phyloP scores from a whole-genome alignment of 2,329 filamentous ascomycete genomes.

The Didymella pinodella region DNA sequence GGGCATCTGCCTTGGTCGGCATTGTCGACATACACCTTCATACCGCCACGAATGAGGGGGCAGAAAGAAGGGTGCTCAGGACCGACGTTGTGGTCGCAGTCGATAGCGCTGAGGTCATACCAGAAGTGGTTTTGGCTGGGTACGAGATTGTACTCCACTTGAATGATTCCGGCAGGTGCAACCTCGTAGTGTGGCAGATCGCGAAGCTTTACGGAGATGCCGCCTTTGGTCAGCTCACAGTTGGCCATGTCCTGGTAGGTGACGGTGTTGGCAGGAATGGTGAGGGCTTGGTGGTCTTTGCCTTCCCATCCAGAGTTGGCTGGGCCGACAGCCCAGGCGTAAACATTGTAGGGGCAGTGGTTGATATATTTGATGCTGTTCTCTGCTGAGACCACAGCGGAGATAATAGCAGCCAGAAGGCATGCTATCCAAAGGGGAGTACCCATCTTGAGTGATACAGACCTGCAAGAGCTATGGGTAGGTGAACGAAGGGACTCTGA shows the following conservation, averaged over 20 bases:
- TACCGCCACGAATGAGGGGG: conserved; percentile 32
- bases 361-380: conserved; percentile 35
- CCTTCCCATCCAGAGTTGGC: conserved; percentile 1
- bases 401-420: not conserved
- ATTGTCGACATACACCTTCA: conserved; percentile 25
- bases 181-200: conserved; percentile 28
- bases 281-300: conserved; percentile 17
- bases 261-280: conserved; percentile 19
- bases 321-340: conserved; percentile 33
- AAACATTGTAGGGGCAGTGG: conserved; percentile 34
- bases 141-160: conserved; percentile 35
- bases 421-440: not conserved
- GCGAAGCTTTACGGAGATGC: conserved; percentile 35
- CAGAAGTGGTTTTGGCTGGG: conserved; percentile 19
- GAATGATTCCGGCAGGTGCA: conserved; percentile 33
- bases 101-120: conserved; percentile 36
- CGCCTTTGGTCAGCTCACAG: conserved; percentile 16
- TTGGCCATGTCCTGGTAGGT: conserved; percentile 25
- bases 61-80: conserved; percentile 27
- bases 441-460: not conserved
- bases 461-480: not conserved
- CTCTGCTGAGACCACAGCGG: conserved; percentile 12
- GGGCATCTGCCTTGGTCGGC: conserved; percentile 12
- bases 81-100: conserved; percentile 23
- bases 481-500: not conserved